Conservation (phyloP, 2,329 filamentous ascomycete genomes). For the Claviceps paspali region DNA sequence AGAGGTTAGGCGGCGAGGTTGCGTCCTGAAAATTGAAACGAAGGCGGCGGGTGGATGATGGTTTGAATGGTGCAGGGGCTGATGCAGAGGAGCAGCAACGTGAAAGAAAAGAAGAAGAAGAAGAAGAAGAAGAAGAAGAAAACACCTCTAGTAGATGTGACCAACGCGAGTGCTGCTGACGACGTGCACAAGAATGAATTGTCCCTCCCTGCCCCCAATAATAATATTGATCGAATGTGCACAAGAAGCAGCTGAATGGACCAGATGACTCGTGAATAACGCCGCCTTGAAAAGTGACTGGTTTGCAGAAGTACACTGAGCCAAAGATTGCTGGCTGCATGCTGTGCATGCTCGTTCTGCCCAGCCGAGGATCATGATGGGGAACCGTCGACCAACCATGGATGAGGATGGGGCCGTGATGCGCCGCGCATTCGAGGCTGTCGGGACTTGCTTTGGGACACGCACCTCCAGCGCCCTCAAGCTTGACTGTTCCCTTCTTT, state of each 20-base stretch:
- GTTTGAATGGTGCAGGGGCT: neutral
- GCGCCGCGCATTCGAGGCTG: conserved; percentile 5
- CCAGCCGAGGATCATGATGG: conserved; percentile 9
- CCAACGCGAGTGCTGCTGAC: neutral
- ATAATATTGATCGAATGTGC: no score
- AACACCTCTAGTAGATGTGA: no score
- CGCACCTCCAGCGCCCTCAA: conserved; percentile 2
- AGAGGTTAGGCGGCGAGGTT: conserved; percentile 45
- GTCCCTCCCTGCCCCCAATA: no score
- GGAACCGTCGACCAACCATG: conserved; percentile 7
- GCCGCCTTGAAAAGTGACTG: neutral
- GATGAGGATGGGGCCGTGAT: conserved; percentile 7
- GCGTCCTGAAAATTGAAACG: conserved; percentile 13
- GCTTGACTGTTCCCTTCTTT: neutral
- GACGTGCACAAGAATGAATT: neutral
- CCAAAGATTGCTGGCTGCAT: no score
- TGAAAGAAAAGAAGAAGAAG: neutral
- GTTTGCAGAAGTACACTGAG: no score
- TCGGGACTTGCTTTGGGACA: conserved; percentile 1
- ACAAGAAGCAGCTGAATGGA: neutral
- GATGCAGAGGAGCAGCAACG: no score
- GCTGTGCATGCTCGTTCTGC: no score
- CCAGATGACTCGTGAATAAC: neutral
- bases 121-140: neutral
- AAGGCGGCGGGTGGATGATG: neutral